Percentiles rank a stretch among this genome's conserved stretches.
phyloP scores from a whole-genome alignment of 106 monocot species.

The Dendrobium officinale region DNA sequence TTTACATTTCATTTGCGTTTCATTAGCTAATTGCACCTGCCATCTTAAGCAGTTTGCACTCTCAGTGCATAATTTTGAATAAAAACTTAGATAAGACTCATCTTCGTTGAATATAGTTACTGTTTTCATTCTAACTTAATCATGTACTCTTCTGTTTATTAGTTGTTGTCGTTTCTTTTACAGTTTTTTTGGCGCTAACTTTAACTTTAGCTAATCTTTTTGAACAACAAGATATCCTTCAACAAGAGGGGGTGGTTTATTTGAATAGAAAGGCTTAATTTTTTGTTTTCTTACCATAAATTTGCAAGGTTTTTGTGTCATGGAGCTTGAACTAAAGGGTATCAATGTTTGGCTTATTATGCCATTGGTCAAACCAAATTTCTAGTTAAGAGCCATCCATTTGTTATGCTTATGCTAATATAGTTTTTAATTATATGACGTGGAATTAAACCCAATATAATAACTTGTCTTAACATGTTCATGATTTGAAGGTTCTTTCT shows the following conservation, averaged over 20 bases:
- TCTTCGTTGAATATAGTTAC: too few species aligned
- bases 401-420: too few species aligned
- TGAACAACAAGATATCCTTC: neutral
- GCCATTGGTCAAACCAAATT: too few species aligned
- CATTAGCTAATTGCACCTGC: neutral
- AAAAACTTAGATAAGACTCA: too few species aligned
- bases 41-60: neutral
- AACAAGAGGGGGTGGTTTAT: conserved; percentile 1
- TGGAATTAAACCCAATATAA: too few species aligned
- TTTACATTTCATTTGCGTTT: neutral
- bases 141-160: neutral
- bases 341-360: too few species aligned
- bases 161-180: neutral
- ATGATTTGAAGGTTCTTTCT: neutral
- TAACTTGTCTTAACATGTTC: neutral
- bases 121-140: neutral
- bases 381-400: too few species aligned
- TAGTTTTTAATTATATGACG: too few species aligned
- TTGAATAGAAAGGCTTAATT: neutral
- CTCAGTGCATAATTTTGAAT: too few species aligned
- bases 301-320: neutral
- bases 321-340: too few species aligned
- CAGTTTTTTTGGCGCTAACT: too few species aligned
- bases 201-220: neutral
- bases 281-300: neutral